These are phyloP conservation scores for Graphilbum ipis-grandicollis DNA, from an alignment of 2,329 filamentous ascomycete genomes.

Conservation along the genomic window DNA sequence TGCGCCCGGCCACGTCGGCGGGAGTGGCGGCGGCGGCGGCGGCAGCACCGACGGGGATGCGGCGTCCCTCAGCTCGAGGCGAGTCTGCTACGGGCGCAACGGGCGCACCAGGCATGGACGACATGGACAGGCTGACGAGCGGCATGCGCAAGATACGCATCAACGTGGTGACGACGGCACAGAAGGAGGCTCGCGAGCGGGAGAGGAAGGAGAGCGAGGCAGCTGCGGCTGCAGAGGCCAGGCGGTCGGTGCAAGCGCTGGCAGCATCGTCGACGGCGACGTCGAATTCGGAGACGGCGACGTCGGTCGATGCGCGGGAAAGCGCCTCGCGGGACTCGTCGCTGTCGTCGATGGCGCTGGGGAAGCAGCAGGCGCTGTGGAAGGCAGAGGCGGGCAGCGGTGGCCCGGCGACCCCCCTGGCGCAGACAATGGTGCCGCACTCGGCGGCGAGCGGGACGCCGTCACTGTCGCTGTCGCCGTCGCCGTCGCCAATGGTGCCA, in stretches of 20 bases:
- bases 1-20: constrained; percentile 5
- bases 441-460: background rate
- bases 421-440: background rate
- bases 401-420: background rate
- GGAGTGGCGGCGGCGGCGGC: background rate
- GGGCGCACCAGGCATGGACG: constrained; percentile 16
- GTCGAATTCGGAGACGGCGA: background rate
- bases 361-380: too few relatives aligned
- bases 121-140: constrained; percentile 36
- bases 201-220: constrained; percentile 1
- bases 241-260: too few relatives aligned
- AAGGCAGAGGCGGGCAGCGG: too few relatives aligned
- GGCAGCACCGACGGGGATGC: background rate
- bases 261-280: background rate
- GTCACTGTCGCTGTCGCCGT: constrained; percentile 3
- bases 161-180: constrained; percentile 39
- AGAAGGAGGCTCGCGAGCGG: constrained; percentile 33
- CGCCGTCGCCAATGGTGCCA: constrained; percentile 5
- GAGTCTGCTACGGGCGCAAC: too few relatives aligned
- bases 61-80: too few relatives aligned
- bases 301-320: background rate
- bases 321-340: background rate
- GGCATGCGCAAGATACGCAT: constrained; percentile 48
- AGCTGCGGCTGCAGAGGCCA: background rate
- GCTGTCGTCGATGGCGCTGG: background rate